phyloP scores from a whole-genome alignment of 495 filamentous ascomycete genomes.

The Hamigera avellanea region DNA sequence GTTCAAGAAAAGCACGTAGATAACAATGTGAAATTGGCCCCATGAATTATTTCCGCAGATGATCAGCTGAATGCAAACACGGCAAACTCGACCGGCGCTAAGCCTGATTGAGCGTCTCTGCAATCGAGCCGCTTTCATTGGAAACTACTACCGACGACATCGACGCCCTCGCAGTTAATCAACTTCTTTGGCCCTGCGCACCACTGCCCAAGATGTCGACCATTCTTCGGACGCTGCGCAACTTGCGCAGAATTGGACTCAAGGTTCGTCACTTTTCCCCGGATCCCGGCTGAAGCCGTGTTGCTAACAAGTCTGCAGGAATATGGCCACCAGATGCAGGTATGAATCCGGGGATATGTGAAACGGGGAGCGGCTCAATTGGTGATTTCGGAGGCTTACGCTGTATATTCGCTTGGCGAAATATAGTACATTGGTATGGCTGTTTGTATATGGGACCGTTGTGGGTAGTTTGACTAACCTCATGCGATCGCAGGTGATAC shows the following conservation, averaged over 20 bases:
- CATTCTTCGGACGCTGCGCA: constrained; percentile 71
- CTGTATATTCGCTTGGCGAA: constrained; percentile 1
- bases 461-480: constrained; percentile 5
- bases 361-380: constrained; percentile 3
- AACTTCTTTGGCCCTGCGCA: constrained; percentile 5
- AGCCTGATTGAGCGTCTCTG: constrained; percentile 9
- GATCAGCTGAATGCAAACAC: constrained; percentile 1
- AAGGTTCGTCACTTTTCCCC: constrained; percentile 45
- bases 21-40: neutral
- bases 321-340: constrained; percentile 84
- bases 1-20: too few species aligned
- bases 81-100: constrained; percentile 20
- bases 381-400: constrained; percentile 13
- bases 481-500: constrained; percentile 64
- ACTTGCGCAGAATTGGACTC: constrained; percentile 75
- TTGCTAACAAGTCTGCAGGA: constrained; percentile 47
- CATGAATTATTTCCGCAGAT: neutral
- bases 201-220: constrained; percentile 68
- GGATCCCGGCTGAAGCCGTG: neutral
- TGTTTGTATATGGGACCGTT: neutral
- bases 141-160: neutral
- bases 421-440: constrained; percentile 56
- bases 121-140: neutral
- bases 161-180: constrained; percentile 1
- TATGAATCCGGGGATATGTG: constrained; percentile 31